A percentile compares a stretch with the other conserved stretches of the same genome.
These are phyloP conservation scores for Lactarius sanguifluus DNA, from an alignment of 768 basidiomycete genomes.

Conservation along the genomic window DNA sequence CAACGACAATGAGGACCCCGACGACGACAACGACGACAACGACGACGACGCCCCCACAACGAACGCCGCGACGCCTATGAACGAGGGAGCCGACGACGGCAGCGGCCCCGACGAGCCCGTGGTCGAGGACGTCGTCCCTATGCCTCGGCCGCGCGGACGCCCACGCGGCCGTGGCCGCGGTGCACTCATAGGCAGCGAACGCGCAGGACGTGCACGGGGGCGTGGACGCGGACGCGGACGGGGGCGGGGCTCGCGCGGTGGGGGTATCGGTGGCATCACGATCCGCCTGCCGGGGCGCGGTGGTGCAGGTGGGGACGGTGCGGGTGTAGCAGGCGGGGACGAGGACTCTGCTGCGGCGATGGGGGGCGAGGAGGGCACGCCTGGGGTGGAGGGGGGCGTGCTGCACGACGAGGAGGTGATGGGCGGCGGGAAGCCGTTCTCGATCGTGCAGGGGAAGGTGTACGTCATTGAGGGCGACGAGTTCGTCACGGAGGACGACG, in stretches of 20 bases:
- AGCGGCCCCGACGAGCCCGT: conserved; percentile 12
- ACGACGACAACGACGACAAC: conserved; percentile 24
- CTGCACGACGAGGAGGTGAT: conserved; percentile 25
- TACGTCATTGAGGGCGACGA: conserved; percentile 89
- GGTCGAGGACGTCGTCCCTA: conserved; percentile 14
- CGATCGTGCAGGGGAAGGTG: conserved; percentile 68
- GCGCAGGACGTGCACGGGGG: conserved; percentile 35
- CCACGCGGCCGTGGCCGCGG: conserved; percentile 35
- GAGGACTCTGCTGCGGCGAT: conserved; percentile 26
- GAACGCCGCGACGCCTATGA: conserved; percentile 18
- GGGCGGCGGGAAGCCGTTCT: conserved; percentile 64
- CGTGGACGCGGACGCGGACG: conserved; percentile 35
- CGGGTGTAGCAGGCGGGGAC: conserved; percentile 38
- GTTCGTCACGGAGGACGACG: conserved; percentile 77
- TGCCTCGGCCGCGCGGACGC: conserved; percentile 30
- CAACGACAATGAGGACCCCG: conserved; percentile 13
- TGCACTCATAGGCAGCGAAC: conserved; percentile 30
- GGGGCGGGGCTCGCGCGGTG: conserved; percentile 32
- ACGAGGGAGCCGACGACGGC: conserved; percentile 20
- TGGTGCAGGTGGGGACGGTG: conserved; percentile 17
- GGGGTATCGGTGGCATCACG: conserved; percentile 23
- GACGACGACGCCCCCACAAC: conserved; percentile 13
- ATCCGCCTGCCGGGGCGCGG: conserved; percentile 38
- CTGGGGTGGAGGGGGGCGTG: conserved; percentile 39
- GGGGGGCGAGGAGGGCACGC: conserved; percentile 34